These are phyloP conservation scores for Ceratonia siliqua DNA, from an alignment of 306 rosid genomes.

Conservation along the genomic window DNA sequence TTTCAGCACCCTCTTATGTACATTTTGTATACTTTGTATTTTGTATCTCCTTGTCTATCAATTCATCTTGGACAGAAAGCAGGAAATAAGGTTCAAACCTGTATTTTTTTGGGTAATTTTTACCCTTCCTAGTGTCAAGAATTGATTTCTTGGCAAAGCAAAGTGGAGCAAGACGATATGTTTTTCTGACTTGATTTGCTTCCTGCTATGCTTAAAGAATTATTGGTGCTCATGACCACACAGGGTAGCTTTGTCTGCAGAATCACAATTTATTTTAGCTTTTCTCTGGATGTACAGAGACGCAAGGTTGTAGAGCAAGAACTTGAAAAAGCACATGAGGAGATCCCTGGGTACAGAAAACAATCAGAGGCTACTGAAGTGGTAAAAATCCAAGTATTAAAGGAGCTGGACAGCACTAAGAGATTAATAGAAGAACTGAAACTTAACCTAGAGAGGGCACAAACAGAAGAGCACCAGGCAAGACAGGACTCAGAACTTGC, in stretches of 20 bases:
- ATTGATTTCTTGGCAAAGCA: background rate
- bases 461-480: slow-evolving; percentile 92
- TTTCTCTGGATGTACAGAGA: slow-evolving; percentile 55
- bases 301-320: slow-evolving; percentile 84
- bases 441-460: slow-evolving; percentile 89
- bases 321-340: slow-evolving; percentile 68
- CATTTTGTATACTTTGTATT: background rate
- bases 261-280: background rate
- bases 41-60: background rate
- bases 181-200: background rate
- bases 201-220: background rate
- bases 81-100: background rate
- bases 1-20: background rate
- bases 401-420: slow-evolving; percentile 82
- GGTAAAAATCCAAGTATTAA: slow-evolving; percentile 60
- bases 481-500: slow-evolving; percentile 96
- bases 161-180: background rate
- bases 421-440: slow-evolving; percentile 86
- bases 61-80: background rate
- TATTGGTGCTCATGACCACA: background rate
- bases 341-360: slow-evolving; percentile 67
- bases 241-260: background rate
- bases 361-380: slow-evolving; percentile 60
- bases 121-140: background rate
- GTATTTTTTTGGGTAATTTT: background rate